Evolutionary conservation across 2,329 filamentous ascomycete species (phyloP).

Genomic region (Neofusicoccum laricinum): DNA sequence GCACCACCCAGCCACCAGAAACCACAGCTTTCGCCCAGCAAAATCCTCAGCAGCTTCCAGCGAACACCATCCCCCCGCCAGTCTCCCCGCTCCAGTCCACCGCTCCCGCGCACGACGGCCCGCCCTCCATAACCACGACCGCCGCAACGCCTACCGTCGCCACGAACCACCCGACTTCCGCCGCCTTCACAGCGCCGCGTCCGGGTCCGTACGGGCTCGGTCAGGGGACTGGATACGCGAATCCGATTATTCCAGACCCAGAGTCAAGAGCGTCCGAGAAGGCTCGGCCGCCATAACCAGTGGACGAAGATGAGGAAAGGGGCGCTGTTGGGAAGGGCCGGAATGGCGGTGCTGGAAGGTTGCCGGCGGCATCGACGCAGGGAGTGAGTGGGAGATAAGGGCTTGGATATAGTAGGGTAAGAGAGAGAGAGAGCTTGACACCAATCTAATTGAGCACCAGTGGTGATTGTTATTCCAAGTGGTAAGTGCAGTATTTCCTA

Average conservation of each 20-base stretch:
- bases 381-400: background rate
- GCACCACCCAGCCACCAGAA: background rate
- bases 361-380: background rate
- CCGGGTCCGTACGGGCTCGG: background rate
- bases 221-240: background rate
- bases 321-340: background rate
- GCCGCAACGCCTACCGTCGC: background rate
- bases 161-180: background rate
- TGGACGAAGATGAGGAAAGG: constrained; percentile 1
- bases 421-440: no score
- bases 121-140: background rate
- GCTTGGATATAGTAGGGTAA: no score
- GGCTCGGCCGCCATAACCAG: background rate
- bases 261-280: background rate
- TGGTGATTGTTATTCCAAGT: no score
- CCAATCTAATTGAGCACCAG: no score
- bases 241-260: background rate
- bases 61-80: background rate
- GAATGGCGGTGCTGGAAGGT: background rate
- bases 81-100: background rate
- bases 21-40: background rate
- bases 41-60: background rate
- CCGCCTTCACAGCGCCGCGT: background rate
- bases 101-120: background rate
- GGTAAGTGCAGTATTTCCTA: no score